These are phyloP conservation scores for Cubamyces lactineus DNA, from an alignment of 768 basidiomycete species.

Conservation along the genomic window DNA sequence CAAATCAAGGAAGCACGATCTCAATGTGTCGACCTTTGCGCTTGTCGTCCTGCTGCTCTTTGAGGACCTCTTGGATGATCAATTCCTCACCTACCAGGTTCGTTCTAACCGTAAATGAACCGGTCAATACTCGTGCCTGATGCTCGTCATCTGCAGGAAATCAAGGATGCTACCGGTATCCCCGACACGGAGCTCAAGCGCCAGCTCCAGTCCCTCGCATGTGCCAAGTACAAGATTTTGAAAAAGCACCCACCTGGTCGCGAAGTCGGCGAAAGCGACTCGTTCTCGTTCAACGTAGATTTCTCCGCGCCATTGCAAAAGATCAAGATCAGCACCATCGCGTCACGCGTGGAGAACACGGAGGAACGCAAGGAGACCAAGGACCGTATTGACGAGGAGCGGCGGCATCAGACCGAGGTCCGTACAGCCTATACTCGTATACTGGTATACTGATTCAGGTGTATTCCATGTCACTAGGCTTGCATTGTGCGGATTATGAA, in stretches of 20 bases:
- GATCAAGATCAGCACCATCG: conserved; percentile 92
- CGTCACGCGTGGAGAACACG: conserved; percentile 81
- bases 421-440: conserved; percentile 25
- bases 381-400: conserved; percentile 89
- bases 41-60: conserved; percentile 88
- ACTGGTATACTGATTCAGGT: neutral
- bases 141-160: conserved; percentile 60
- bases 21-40: conserved; percentile 91
- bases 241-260: conserved; percentile 90
- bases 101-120: conserved; percentile 26
- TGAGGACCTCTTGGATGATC: conserved; percentile 66
- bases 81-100: conserved; percentile 78
- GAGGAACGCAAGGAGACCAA: conserved; percentile 92
- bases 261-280: conserved; percentile 74
- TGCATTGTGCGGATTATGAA: conserved; percentile 99
- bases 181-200: conserved; percentile 80
- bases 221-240: conserved; percentile 90
- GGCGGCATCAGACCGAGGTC: conserved; percentile 89
- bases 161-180: conserved; percentile 75
- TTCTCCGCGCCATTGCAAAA: conserved; percentile 84
- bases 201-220: conserved; percentile 94
- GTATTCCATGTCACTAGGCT: conserved; percentile 56
- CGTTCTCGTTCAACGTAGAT: conserved; percentile 85
- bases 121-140: neutral
- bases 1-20: conserved; percentile 78